Conservation (phyloP, 202 grass and related monocot species). For the Musa balbisiana region DNA sequence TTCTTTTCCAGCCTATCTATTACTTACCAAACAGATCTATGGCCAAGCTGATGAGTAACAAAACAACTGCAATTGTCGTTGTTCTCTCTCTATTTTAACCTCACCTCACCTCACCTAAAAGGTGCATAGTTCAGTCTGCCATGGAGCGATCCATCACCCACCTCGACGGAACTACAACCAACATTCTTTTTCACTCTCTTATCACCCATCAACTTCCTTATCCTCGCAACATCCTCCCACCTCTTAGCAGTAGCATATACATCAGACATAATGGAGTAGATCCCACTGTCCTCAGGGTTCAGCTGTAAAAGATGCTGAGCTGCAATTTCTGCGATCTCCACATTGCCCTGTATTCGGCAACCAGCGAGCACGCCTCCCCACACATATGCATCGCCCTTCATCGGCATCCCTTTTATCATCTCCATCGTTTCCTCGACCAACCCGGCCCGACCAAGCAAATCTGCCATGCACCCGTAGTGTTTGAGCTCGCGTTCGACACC, state of each 20-base stretch:
- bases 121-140: too few species aligned
- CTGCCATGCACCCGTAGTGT: slow-evolving; percentile 70
- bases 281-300: slow-evolving; percentile 41
- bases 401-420: slow-evolving; percentile 49
- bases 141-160: background rate
- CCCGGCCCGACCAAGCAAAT: slow-evolving; percentile 52
- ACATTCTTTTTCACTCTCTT: slow-evolving; percentile 33
- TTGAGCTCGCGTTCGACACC: slow-evolving; percentile 37
- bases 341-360: slow-evolving; percentile 45
- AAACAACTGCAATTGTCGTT: too few species aligned
- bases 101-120: too few species aligned
- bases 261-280: slow-evolving; percentile 53
- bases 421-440: slow-evolving; percentile 43
- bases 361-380: slow-evolving; percentile 63
- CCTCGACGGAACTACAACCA: slow-evolving; percentile 34
- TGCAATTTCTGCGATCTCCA: slow-evolving; percentile 42
- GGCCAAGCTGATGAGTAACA: too few species aligned
- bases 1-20: too few species aligned
- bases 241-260: slow-evolving; percentile 41
- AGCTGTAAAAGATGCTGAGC: slow-evolving; percentile 39
- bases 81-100: too few species aligned
- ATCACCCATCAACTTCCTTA: slow-evolving; percentile 46
- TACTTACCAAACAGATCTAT: too few species aligned
- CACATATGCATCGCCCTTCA: slow-evolving; percentile 37
- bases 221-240: slow-evolving; percentile 52